Percentiles rank a stretch among this genome's conserved stretches.
Conservation (phyloP, 108 stramenopile species). For the Nitzschia sp. region DNA sequence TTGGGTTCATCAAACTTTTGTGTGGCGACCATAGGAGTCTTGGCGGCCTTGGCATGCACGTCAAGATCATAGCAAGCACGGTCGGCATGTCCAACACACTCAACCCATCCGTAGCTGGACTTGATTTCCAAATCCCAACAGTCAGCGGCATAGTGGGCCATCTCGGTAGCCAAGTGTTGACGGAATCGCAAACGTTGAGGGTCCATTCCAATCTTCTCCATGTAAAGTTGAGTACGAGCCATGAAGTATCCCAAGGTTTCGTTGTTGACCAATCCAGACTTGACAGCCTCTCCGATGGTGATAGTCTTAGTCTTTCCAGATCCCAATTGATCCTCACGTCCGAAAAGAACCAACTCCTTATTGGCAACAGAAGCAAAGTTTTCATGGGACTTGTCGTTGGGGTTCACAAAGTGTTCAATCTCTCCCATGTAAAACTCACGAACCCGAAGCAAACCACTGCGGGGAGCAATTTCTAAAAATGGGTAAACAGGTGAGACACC, state of each 20-base stretch:
- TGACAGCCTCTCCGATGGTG: slow-evolving; percentile 91
- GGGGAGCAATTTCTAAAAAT: slow-evolving; percentile 92
- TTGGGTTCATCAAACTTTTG: slow-evolving; percentile 77
- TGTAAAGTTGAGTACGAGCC: slow-evolving; percentile 97
- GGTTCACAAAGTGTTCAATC: slow-evolving; percentile 99
- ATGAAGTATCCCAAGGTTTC: slow-evolving; percentile 99
- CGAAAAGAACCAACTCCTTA: slow-evolving; percentile 88
- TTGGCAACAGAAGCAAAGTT: slow-evolving; percentile 84
- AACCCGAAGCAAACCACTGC: slow-evolving; percentile 96
- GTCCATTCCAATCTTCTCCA: slow-evolving; percentile 97
- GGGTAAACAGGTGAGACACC: background rate
- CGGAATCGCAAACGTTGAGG: slow-evolving; percentile 91
- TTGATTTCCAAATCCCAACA: slow-evolving; percentile 99
- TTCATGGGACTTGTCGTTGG: slow-evolving; percentile 95
- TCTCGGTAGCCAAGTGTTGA: slow-evolving; percentile 98
- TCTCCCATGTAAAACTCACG: slow-evolving; percentile 99
- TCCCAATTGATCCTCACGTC: slow-evolving; percentile 94
- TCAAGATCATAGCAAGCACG: slow-evolving; percentile 98
- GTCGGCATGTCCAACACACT: slow-evolving; percentile 99
- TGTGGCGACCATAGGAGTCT: slow-evolving; percentile 92
- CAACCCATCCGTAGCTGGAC: slow-evolving; percentile 97
- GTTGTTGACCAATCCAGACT: slow-evolving; percentile 93
- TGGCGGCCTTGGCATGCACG: slow-evolving; percentile 94
- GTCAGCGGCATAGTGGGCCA: slow-evolving; percentile 99
- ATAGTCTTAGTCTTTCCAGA: slow-evolving; percentile 92